These are phyloP conservation scores for Paraphoma chrysanthemicola DNA, from an alignment of 2,329 filamentous ascomycete species.

Conservation along the genomic window DNA sequence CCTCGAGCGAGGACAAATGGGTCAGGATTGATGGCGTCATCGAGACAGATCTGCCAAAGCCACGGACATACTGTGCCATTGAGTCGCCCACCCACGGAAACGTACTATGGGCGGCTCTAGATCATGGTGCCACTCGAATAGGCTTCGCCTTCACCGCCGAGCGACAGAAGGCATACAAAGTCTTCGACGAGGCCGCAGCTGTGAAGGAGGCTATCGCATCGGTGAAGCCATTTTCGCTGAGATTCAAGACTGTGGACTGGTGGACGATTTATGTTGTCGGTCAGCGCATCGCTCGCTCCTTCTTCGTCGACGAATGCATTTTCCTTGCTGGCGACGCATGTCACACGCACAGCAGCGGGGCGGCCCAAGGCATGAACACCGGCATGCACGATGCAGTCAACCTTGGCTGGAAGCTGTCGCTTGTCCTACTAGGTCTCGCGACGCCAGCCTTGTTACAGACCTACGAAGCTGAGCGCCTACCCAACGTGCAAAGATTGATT, in stretches of 20 bases:
- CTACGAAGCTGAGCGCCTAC: slow-evolving; percentile 57
- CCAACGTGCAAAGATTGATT: slow-evolving; percentile 55
- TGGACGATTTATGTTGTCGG: slow-evolving; percentile 55
- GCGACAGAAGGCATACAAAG: slow-evolving; percentile 43
- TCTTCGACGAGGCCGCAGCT: slow-evolving; percentile 47
- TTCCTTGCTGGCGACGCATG: slow-evolving; percentile 65
- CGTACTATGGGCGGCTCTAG: slow-evolving; percentile 62
- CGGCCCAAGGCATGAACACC: slow-evolving; percentile 66
- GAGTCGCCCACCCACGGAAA: slow-evolving; percentile 62
- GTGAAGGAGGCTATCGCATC: slow-evolving; percentile 49
- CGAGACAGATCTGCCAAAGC: slow-evolving; percentile 58
- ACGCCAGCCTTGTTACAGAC: slow-evolving; percentile 54
- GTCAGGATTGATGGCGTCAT: slow-evolving; percentile 61
- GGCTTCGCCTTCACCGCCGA: slow-evolving; percentile 60
- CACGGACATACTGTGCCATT: slow-evolving; percentile 56
- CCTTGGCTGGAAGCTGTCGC: slow-evolving; percentile 62
- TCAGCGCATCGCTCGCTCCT: slow-evolving; percentile 48
- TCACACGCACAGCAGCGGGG: slow-evolving; percentile 63
- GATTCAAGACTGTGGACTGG: slow-evolving; percentile 52
- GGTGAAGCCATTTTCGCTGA: slow-evolving; percentile 50
- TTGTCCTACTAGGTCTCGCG: slow-evolving; percentile 51
- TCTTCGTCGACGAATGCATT: slow-evolving; percentile 52
- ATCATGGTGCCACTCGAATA: slow-evolving; percentile 61
- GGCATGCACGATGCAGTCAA: slow-evolving; percentile 63
- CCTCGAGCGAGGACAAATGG: slow-evolving; percentile 60